Conservation (phyloP, 208 protist genomes). For the Crithidia fasciculata region DNA sequence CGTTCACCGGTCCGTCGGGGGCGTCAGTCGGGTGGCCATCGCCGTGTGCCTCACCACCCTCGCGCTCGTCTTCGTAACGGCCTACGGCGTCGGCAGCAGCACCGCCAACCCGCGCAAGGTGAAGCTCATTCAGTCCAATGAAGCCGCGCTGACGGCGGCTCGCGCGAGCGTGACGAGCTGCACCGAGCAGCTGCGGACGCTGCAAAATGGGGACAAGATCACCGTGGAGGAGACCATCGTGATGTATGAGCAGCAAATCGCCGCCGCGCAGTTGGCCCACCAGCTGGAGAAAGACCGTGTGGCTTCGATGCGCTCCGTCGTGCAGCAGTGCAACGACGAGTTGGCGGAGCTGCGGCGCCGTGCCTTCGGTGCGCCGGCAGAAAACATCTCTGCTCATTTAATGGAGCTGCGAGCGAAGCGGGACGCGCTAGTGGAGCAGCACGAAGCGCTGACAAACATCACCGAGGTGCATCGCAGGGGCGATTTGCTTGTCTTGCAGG, state of each 20-base stretch:
- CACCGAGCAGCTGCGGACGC: too few species aligned
- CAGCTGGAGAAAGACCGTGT: constrained; percentile 14
- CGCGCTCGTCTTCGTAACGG: constrained; percentile 16
- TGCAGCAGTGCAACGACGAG: constrained; percentile 22
- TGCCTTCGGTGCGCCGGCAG: constrained; percentile 3
- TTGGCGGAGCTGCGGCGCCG: neutral
- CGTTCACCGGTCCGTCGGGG: constrained; percentile 11
- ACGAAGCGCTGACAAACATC: neutral
- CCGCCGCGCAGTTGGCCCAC: neutral
- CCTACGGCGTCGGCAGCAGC: constrained; percentile 20
- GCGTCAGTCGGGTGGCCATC: constrained; percentile 1
- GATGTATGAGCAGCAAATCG: constrained; percentile 7
- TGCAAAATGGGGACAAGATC: constrained; percentile 5
- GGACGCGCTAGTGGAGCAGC: neutral
- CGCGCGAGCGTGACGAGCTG: neutral
- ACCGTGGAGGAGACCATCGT: constrained; percentile 8
- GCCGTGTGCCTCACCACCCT: constrained; percentile 15
- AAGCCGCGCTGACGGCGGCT: constrained; percentile 2
- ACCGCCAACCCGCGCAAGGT: constrained; percentile 20
- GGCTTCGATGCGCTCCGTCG: neutral
- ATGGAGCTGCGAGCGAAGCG: neutral
- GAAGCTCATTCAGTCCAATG: neutral
- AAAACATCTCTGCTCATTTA: constrained; percentile 1
- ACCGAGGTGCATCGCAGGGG: constrained; percentile 13
- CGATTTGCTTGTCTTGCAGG: constrained; percentile 14